A percentile compares a stretch with the other conserved stretches of the same genome.
Conservation (phyloP, 2,329 filamentous ascomycete genomes). For the Calonectria crousiana region DNA sequence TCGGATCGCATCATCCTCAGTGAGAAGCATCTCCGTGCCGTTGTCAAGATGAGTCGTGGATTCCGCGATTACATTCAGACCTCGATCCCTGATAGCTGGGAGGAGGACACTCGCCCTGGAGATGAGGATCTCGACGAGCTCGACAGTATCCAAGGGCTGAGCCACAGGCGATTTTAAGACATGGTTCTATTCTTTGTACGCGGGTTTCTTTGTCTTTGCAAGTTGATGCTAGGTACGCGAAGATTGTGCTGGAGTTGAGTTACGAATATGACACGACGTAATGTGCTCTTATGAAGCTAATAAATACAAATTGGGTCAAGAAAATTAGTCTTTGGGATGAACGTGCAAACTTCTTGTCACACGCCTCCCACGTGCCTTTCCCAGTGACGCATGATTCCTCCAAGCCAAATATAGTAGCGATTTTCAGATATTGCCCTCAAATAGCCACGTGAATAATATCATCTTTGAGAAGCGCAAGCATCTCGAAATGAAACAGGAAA, state of each 20-base stretch:
- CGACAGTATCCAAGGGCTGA: background rate
- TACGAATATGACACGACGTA: background rate
- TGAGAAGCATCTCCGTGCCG: conserved; percentile 50
- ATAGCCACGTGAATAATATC: background rate
- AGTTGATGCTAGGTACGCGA: background rate
- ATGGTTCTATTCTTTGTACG: background rate
- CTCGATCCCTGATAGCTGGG: conserved; percentile 37
- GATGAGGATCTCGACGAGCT: conserved; percentile 35
- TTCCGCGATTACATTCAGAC: conserved; percentile 49
- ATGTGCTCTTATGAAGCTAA: background rate
- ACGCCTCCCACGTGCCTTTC: no score
- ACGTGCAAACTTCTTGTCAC: background rate
- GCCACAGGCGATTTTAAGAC: background rate
- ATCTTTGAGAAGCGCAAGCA: background rate
- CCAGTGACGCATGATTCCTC: background rate
- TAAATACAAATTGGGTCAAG: background rate
- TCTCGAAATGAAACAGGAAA: no score
- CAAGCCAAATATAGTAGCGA: background rate
- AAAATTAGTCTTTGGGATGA: background rate
- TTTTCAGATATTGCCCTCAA: background rate
- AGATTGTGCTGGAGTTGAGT: background rate
- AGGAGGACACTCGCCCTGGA: conserved; percentile 29
- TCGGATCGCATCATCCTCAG: conserved; percentile 45
- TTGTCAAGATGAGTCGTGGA: conserved; percentile 51
- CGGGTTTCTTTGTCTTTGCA: background rate